Evolutionary conservation across 345 rosid genomes (phyloP).

Genomic region (Pistacia integerrima): DNA sequence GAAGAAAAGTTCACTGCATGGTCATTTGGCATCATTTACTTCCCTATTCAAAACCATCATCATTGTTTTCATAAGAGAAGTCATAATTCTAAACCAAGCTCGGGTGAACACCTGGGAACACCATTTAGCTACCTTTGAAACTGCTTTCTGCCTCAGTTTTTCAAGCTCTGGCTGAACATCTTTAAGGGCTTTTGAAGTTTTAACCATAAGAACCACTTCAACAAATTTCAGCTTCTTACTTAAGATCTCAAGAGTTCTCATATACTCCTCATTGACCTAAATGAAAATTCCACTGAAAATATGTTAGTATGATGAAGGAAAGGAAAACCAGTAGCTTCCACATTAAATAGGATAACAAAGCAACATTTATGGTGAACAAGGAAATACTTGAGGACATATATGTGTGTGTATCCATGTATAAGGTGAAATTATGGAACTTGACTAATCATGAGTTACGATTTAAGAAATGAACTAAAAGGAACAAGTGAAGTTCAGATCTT

Average conservation of each 20-base stretch:
- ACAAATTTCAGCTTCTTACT: slow-evolving; percentile 92
- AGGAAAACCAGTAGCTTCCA: slow-evolving; percentile 6
- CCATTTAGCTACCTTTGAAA: slow-evolving; percentile 69
- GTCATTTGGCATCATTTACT: background rate
- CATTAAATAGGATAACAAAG: slow-evolving; percentile 3
- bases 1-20: background rate
- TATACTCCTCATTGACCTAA: slow-evolving; percentile 91
- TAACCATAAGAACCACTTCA: slow-evolving; percentile 74
- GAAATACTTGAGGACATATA: background rate
- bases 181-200: slow-evolving; percentile 83
- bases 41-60: background rate
- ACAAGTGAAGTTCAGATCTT: background rate
- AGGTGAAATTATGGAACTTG: too few species aligned
- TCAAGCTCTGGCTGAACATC: slow-evolving; percentile 99
- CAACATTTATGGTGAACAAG: background rate
- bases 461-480: background rate
- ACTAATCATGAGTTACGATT: too few species aligned
- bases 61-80: background rate
- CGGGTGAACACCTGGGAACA: background rate
- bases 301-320: slow-evolving; percentile 19
- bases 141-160: slow-evolving; percentile 92
- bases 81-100: background rate
- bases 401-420: too few species aligned
- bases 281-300: slow-evolving; percentile 29
- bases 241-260: slow-evolving; percentile 85